Base-by-base conservation (phyloP, 169 alveolate genomes). In the Cryptosporidium baileyi region DNA sequence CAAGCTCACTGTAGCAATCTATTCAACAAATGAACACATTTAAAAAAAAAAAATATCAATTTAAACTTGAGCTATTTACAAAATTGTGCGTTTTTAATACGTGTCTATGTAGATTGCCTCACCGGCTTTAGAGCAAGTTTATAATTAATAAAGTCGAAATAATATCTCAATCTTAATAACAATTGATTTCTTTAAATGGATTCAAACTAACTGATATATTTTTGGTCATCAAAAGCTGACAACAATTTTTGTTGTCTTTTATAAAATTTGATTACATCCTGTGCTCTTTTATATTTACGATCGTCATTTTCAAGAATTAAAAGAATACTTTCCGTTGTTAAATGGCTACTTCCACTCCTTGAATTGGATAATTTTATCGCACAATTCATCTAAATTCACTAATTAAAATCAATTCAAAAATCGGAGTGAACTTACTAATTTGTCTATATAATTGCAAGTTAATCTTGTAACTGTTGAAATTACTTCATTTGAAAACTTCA, bases 211-310 rank as follows among this genome's bases (percentile, higher is more conserved):
- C 43, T 57, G 1, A 51, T 74, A 57, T 74, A 74, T 36, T 54
- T 45, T 19, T 19, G 15, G 26, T 74, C 85, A 0, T 74, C 85
- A 7, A 54, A 74, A 52, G 85, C 67, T 36, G 34, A 57, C 17
- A 54, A 59, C 22, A 74, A 40, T 26, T 57, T 43, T 3, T 74
- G 8, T 32, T 74, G 36, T 34, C 67, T 57, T 36, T 60, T 51
- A 59, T 54, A 52, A 40, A 47, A 17, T 24, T 67, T 74, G 2
- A 74, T 74, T 11, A 74, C 85, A 34, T 74, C 85, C 34, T 74
- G 85, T 17, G 74, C 74, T 54, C 85, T 51, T 54, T 74, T 74
- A 36, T 38, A 60, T n/a, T 74, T 74, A 19, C 85, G 30, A 32
- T 74, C 85, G 34, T 74, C 85, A 43, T 57, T 51, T 54, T 74